Conservation (phyloP, 768 basidiomycete species). For the Naganishia randhawae region DNA sequence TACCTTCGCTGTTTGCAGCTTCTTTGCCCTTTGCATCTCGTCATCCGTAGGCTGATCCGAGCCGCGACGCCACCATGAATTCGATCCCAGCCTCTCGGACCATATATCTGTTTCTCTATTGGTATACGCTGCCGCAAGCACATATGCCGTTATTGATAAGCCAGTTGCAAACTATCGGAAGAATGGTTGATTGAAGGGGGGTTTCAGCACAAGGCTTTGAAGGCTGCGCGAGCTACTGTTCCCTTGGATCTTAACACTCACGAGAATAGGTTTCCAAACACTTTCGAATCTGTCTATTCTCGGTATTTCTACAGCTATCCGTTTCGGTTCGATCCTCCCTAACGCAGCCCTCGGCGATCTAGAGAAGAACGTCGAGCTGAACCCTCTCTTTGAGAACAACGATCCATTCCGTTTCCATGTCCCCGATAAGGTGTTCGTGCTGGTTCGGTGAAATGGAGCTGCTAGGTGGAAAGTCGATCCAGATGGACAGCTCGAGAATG, state of each 20-base stretch:
- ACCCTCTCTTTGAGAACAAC: neutral
- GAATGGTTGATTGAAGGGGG: neutral
- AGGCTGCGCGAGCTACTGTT: neutral
- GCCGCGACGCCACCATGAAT: slow-evolving; percentile 44
- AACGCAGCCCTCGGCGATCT: slow-evolving; percentile 20
- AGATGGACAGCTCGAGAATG: no score
- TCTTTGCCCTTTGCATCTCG: slow-evolving; percentile 48
- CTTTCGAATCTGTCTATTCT: slow-evolving; percentile 16
- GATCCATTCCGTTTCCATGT: neutral
- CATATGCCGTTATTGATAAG: slow-evolving; percentile 43
- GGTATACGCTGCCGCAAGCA: slow-evolving; percentile 41
- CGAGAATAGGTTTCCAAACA: slow-evolving; percentile 42
- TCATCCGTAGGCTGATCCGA: slow-evolving; percentile 36
- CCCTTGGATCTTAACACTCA: slow-evolving; percentile 20
- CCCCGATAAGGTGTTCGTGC: neutral
- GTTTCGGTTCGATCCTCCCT: slow-evolving; percentile 44
- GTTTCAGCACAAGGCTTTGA: neutral
- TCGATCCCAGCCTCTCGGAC: slow-evolving; percentile 38
- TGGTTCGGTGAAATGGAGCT: neutral
- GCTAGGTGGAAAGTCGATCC: neutral
- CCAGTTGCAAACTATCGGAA: slow-evolving; percentile 40
- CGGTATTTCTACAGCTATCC: slow-evolving; percentile 38
- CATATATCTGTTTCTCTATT: slow-evolving; percentile 47
- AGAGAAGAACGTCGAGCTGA: neutral
- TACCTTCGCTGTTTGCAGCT: slow-evolving; percentile 43